phyloP scores from a whole-genome alignment of 1,139 yeast species.

The Hyphopichia pseudoburtonii region DNA sequence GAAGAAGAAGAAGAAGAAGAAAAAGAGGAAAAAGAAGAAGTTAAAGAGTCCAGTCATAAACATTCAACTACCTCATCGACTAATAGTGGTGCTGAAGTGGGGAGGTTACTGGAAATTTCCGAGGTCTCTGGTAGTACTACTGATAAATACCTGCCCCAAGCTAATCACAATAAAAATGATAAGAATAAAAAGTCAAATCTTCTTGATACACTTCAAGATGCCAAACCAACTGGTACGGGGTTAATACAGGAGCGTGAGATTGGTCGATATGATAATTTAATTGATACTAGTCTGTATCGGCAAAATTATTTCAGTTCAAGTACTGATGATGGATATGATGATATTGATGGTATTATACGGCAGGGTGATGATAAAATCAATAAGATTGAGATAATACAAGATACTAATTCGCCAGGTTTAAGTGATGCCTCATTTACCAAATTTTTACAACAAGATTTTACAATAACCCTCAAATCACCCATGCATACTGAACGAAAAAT shows the following conservation, averaged over 20 bases:
- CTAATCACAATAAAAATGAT: neutral
- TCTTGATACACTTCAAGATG: too few relatives aligned
- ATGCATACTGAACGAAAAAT: neutral
- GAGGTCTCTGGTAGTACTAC: neutral
- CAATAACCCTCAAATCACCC: neutral
- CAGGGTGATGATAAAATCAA: neutral
- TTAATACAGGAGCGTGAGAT: conserved; percentile 6
- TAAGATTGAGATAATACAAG: conserved; percentile 4
- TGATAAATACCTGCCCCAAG: neutral
- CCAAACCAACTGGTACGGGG: conserved; percentile 10
- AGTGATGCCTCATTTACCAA: conserved; percentile 16
- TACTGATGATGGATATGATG: conserved; percentile 2
- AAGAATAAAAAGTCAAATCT: neutral
- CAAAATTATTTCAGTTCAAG: conserved; percentile 1
- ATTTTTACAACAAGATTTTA: conserved; percentile 9
- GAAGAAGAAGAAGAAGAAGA: conserved; percentile 8
- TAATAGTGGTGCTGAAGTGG: neutral
- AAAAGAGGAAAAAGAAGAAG: too few relatives aligned
- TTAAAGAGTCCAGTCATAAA: too few relatives aligned
- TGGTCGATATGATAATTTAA: conserved; percentile 1
- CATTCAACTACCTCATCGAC: too few relatives aligned
- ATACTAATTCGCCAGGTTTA: conserved; percentile 11
- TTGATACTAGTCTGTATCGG: neutral
- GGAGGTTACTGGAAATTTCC: neutral
- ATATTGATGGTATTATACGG: neutral